Evolutionary conservation across 2,329 filamentous ascomycete species (phyloP).

Genomic region (Colletotrichum caudatum): DNA sequence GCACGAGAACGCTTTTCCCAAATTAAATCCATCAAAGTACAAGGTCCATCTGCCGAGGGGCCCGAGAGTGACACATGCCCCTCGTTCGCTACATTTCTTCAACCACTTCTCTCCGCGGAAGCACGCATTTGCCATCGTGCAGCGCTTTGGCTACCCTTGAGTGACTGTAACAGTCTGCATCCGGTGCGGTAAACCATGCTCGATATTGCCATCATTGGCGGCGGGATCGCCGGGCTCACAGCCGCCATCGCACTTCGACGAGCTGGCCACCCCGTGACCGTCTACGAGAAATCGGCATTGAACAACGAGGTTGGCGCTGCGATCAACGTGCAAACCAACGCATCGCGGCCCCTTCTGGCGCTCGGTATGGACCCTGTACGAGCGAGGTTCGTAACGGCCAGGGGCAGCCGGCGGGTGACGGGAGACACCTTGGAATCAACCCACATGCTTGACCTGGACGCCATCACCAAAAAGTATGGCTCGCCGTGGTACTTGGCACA

Average conservation of each 20-base stretch:
- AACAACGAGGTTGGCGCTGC: constrained; percentile 55
- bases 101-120: background rate
- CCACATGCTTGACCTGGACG: constrained; percentile 41
- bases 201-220: constrained; percentile 49
- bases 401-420: constrained; percentile 38
- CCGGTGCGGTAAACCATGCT: constrained; percentile 38
- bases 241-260: constrained; percentile 51
- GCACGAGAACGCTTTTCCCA: background rate
- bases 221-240: constrained; percentile 53
- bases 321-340: constrained; percentile 55
- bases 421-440: constrained; percentile 24
- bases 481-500: constrained; percentile 51
- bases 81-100: background rate
- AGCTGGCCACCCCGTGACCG: constrained; percentile 49
- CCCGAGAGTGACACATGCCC: background rate
- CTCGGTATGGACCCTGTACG: constrained; percentile 52
- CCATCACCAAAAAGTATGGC: constrained; percentile 18
- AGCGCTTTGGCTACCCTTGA: background rate
- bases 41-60: background rate
- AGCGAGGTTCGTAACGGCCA: constrained; percentile 47
- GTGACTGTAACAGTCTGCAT: too few relatives aligned
- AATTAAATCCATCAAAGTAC: background rate
- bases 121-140: background rate
- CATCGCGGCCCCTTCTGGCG: constrained; percentile 50
- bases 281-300: constrained; percentile 55